Evolutionary conservation across 169 alveolate species (phyloP).

Genomic region (Eimeria praecox): DNA sequence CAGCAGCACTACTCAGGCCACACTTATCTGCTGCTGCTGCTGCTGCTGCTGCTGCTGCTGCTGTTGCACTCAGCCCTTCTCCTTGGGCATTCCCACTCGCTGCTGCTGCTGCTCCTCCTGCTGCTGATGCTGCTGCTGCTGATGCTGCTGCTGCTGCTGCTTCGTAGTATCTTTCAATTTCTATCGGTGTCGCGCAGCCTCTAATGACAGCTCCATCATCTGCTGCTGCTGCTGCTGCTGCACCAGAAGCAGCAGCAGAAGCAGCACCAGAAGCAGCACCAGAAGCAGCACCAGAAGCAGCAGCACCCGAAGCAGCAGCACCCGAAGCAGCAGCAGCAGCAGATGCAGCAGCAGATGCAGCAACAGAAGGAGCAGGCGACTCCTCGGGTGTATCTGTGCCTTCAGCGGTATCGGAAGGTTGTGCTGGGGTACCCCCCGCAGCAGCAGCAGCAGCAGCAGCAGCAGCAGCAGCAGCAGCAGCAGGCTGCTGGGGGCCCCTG

Average conservation of each 20-base stretch:
- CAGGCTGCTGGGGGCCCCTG: too few species aligned
- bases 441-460: too few species aligned
- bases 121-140: conserved; percentile 39
- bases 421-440: too few species aligned
- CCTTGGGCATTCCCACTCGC: neutral
- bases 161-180: conserved; percentile 51
- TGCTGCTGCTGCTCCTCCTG: conserved; percentile 34
- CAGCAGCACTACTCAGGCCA: neutral
- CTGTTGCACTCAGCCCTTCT: neutral
- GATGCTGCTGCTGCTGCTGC: conserved; percentile 52
- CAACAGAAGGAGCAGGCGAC: conserved; percentile 5
- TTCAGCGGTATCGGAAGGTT: too few species aligned
- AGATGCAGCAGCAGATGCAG: conserved; percentile 31
- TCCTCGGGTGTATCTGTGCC: neutral
- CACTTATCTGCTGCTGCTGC: conserved; percentile 29
- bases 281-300: neutral
- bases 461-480: too few species aligned
- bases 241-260: neutral
- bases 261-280: neutral
- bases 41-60: conserved; percentile 66
- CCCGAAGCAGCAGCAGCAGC: conserved; percentile 19
- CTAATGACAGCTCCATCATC: neutral
- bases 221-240: neutral
- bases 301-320: conserved; percentile 49
- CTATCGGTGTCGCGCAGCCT: conserved; percentile 72